Base-by-base conservation (phyloP, 371 early-diverging fungal genomes). In the Coemansia sp. region DNA sequence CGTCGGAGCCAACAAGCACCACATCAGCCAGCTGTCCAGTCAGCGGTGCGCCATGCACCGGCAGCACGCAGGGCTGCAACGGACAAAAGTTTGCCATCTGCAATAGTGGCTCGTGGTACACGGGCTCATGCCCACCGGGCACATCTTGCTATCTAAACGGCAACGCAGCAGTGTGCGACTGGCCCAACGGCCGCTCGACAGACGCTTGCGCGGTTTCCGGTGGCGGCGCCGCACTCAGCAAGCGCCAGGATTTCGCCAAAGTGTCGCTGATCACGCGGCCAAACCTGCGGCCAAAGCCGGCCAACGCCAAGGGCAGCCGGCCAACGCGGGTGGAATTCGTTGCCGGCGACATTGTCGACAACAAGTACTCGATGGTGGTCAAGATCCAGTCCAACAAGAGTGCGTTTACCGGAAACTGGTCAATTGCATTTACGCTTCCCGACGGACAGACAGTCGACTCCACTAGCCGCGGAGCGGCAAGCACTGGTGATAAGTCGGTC, bases 291-390 rank as follows among this genome's bases (percentile, higher is more conserved):
- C 74, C 74, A 24, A 69, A 65, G 34, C 74, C 74, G 3, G 66
- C 46, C 12, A 60, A 54, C 1, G 66, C 66, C 39, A 59, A 56
- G 36, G 47, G 61, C 66, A 70, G 44, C 32, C 33, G 49, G 7
- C 58, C 74, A 8, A 55, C 71, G 6, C 74, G 71, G 12, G 66
- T 70, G 3, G 74, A 74, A 42, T 69, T 72, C 61, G 58, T 72
- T 14, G 74, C 58, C 8, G 60, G 64, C 14, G 70, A 64, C 24
- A 59, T 69, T 49, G 24, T 47, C 4, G 60, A 58, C 38, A 57
- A 64, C 46, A 60, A 51, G 42, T 72, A 60, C 43, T 40, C 69
- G 9, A 54, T 61, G 9, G 70, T 70, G 5, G 54, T 70, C 31
- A 72, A 69, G 54, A 58, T 72, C 31, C 65, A 69, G 40, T 47